phyloP scores from a whole-genome alignment of 805 yeast genomes.

The Saturnispora saitoi region DNA sequence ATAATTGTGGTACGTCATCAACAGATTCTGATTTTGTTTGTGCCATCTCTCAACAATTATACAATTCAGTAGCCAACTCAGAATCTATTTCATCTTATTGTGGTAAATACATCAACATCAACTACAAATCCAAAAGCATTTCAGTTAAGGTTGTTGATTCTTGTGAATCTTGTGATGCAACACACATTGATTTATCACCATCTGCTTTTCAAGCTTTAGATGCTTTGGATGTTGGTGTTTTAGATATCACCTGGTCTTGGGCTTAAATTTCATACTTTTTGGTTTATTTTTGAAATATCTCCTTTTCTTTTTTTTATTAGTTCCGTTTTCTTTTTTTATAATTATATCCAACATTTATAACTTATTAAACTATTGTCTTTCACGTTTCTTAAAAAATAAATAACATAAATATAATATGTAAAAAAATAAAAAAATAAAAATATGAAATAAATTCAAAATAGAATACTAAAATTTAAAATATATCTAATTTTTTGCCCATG shows the following conservation, averaged over 20 bases:
- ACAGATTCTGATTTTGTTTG: constrained; percentile 36
- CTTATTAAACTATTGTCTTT: neutral
- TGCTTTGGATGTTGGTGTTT: constrained; percentile 37
- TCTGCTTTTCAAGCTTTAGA: constrained; percentile 41
- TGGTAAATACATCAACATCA: constrained; percentile 41
- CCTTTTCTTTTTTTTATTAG: neutral
- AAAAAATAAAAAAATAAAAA: neutral
- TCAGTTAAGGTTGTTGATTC: constrained; percentile 46
- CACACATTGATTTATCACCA: constrained; percentile 48
- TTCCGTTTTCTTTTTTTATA: neutral
- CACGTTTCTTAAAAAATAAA: neutral
- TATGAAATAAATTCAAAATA: neutral
- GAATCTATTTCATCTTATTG: constrained; percentile 34
- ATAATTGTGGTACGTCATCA: constrained; percentile 43
- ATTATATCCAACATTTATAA: neutral
- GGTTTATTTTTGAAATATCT: too few relatives aligned
- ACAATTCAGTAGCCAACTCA: constrained; percentile 20
- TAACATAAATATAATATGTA: neutral
- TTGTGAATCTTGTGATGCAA: constrained; percentile 39
- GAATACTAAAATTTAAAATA: neutral
- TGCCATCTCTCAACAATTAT: constrained; percentile 41
- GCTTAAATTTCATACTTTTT: constrained; percentile 1
- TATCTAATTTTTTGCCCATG: constrained; percentile 41
- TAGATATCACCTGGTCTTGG: constrained; percentile 41
- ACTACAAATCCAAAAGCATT: constrained; percentile 40